Conservation (phyloP, 2,329 filamentous ascomycete species). For the Blastomyces parvus region DNA sequence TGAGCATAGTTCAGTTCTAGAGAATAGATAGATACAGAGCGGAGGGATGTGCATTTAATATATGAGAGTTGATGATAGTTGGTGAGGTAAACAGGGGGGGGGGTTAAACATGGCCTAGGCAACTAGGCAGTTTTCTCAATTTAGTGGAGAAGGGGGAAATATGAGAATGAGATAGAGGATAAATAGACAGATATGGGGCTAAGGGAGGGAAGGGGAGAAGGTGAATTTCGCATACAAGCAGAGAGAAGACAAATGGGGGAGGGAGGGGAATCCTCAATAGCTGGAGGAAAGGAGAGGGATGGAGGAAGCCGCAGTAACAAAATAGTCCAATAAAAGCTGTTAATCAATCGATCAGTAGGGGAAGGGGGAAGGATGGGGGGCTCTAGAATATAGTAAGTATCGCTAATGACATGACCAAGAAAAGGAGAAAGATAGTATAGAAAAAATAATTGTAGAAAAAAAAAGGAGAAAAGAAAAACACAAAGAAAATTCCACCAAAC, state of each 20-base stretch:
- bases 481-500: conserved; percentile 22
- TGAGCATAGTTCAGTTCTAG: not conserved
- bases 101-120: not conserved
- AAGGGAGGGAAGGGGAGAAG: conserved; percentile 1
- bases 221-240: too few species aligned
- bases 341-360: conserved; percentile 13
- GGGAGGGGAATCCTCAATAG: too few species aligned
- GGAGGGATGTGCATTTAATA: not conserved
- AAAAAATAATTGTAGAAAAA: conserved; percentile 20
- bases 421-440: not conserved
- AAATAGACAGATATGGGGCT: not conserved
- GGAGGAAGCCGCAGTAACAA: conserved; percentile 7
- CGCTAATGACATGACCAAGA: not conserved
- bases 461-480: conserved; percentile 12
- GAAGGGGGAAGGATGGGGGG: conserved; percentile 8
- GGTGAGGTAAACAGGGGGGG: too few species aligned
- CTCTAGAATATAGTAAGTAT: conserved; percentile 17
- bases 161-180: too few species aligned
- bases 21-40: not conserved
- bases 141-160: too few species aligned
- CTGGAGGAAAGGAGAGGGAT: not conserved
- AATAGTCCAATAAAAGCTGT: conserved; percentile 16
- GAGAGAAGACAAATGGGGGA: too few species aligned
- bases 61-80: not conserved
- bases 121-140: too few species aligned